Evolutionary conservation across 148 eudicot species (phyloP), one percentile per base, ranked within the genome.

Genomic region (Beta vulgaris): DNA sequence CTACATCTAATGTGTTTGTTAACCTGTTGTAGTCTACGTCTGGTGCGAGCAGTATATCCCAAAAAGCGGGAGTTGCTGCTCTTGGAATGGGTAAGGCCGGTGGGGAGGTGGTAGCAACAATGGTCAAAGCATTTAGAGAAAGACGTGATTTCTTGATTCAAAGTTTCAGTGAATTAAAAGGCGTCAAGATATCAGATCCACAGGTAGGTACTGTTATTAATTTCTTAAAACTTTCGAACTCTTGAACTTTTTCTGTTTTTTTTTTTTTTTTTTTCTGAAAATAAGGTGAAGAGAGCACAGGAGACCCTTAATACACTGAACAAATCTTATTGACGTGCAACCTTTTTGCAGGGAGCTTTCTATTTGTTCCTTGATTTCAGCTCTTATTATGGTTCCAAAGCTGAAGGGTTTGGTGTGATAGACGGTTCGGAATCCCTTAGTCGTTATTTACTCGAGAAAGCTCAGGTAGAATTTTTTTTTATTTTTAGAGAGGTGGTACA

Each of bases 41-140:
- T 46, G 98, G 98, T 72, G 93, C 98, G 65, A 79, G 98, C 80
- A 92, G 98, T 71, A 82, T 92, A 80, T 85, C 98, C 19, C 98
- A 93, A 71, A 94, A 92, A 77, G 98, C 98, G 23, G 98, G 69
- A 31, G 91, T 94, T 73, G 97, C 98, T 75, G 97, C 98, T 83
- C 82, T 94, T 72, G 98, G 93, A 73, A 65, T 94, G 84, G 98
- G 98, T 26, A 83, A 87, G 79, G 96, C 93, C 25, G 98, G 98
- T 60, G 98, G 98, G 34, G 93, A 84, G 78, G 87, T 85, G 16
- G 96, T 92, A 68, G 64, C 98, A 53, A 81, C 77, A 46, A 92
- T 94, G 97, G 98, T 94, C 28, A 89, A 86, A 84, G 97, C 97
- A 65, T 94, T 92, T 80, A 85, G 82, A 68, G 98, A 94, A 74